Conservation (phyloP, 768 basidiomycete genomes). For the Exsudoporus frostii region DNA sequence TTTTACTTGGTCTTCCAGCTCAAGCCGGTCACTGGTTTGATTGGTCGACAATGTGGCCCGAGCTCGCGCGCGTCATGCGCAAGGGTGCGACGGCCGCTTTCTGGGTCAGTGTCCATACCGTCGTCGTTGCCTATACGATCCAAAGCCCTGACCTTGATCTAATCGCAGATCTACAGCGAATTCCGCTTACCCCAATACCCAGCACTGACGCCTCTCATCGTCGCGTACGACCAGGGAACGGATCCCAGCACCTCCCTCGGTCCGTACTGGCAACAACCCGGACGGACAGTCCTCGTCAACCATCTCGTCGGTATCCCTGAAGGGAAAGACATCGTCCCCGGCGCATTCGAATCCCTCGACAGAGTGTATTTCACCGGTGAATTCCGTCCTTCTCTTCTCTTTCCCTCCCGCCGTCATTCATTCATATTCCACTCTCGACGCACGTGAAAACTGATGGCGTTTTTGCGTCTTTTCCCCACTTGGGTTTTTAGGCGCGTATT, state of each 20-base stretch:
- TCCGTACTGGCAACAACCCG: slow-evolving; percentile 9
- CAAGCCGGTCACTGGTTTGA: slow-evolving; percentile 86
- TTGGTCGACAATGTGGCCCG: slow-evolving; percentile 67
- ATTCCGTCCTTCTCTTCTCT: background rate
- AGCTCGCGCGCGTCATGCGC: slow-evolving; percentile 57
- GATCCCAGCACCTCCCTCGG: slow-evolving; percentile 1
- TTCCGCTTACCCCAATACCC: slow-evolving; percentile 5
- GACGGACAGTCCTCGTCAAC: background rate
- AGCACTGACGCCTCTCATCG: background rate
- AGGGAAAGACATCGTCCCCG: background rate
- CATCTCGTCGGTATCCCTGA: slow-evolving; percentile 3
- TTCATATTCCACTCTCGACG: background rate
- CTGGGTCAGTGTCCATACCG: slow-evolving; percentile 48
- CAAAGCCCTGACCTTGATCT: background rate
- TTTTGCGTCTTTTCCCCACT: background rate
- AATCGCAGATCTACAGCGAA: slow-evolving; percentile 3
- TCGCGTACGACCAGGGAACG: background rate
- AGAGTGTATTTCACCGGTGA: slow-evolving; percentile 60
- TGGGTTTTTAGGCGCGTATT: slow-evolving; percentile 37
- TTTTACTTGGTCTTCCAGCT: slow-evolving; percentile 37
- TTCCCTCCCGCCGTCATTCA: too few relatives aligned
- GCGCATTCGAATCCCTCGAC: slow-evolving; percentile 38
- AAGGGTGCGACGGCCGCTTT: slow-evolving; percentile 66
- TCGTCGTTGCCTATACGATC: background rate
- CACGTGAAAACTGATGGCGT: background rate